Evolutionary conservation across 2,329 filamentous ascomycete species (phyloP).

Genomic region (Claviceps sp.): DNA sequence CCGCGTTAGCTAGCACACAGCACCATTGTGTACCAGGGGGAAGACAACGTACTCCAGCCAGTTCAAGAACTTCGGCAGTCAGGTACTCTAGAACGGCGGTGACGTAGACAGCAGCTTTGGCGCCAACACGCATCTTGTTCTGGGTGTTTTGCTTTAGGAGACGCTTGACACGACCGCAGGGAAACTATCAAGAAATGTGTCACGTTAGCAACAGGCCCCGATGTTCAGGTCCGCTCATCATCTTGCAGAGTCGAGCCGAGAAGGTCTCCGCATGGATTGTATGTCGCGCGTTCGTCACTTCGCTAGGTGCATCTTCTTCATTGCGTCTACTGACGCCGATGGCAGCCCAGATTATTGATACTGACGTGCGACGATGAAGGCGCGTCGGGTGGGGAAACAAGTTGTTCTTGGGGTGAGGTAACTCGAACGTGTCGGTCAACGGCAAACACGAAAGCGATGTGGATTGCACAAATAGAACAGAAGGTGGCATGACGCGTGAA

Average conservation of each 20-base stretch:
- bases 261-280: neutral
- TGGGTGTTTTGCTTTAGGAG: constrained; percentile 99
- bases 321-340: too few relatives aligned
- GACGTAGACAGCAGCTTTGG: constrained; percentile 96
- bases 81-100: constrained; percentile 97
- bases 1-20: neutral
- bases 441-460: neutral
- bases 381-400: neutral
- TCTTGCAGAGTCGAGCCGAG: neutral
- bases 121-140: constrained; percentile 98
- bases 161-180: constrained; percentile 98
- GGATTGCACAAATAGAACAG: neutral
- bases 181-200: constrained; percentile 50
- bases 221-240: neutral
- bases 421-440: neutral
- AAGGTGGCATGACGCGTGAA: neutral
- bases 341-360: neutral
- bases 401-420: neutral
- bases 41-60: constrained; percentile 58
- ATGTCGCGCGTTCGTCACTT: neutral
- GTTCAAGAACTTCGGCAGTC: constrained; percentile 92
- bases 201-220: neutral
- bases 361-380: neutral
- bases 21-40: neutral
- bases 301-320: neutral